Conservation (phyloP, 2,329 filamentous ascomycete genomes). For the Arthrobotrys entomopaga region DNA sequence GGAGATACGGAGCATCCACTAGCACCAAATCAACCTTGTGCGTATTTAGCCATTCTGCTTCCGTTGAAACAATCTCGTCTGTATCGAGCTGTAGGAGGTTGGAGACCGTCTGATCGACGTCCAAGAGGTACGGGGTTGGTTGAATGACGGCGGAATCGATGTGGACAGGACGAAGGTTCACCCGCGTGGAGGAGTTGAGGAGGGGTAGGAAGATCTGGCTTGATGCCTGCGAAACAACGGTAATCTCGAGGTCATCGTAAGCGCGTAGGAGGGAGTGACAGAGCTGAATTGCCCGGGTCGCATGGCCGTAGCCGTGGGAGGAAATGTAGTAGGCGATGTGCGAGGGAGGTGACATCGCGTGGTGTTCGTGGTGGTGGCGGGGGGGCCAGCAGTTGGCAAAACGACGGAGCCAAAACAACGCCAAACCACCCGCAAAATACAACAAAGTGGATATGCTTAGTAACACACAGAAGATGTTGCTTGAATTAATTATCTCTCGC, state of each 20-base stretch:
- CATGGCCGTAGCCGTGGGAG: conserved; percentile 52
- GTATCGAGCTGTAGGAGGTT: conserved; percentile 28
- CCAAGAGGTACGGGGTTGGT: conserved; percentile 41
- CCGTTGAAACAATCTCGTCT: conserved; percentile 19
- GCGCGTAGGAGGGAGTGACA: conserved; percentile 43
- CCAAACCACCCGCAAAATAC: too few species aligned
- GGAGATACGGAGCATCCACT: conserved; percentile 34
- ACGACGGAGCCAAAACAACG: too few species aligned
- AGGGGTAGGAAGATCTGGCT: conserved; percentile 50
- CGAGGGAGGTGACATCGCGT: conserved; percentile 21
- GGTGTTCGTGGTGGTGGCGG: neutral
- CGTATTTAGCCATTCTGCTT: conserved; percentile 34
- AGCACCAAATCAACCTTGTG: conserved; percentile 33
- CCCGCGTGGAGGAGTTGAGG: conserved; percentile 34
- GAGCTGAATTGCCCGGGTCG: conserved; percentile 48
- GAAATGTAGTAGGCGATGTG: conserved; percentile 54
- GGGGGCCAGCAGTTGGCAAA: neutral
- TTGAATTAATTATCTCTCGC: too few species aligned
- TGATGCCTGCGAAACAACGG: conserved; percentile 41
- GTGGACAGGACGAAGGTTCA: conserved; percentile 32
- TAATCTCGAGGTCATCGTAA: conserved; percentile 30
- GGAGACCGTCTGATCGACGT: conserved; percentile 30
- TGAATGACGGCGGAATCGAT: conserved; percentile 46
- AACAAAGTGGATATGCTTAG: too few species aligned
- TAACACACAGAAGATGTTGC: too few species aligned